Base-by-base conservation (phyloP, 768 basidiomycete genomes). In the Crepidotus variabilis region DNA sequence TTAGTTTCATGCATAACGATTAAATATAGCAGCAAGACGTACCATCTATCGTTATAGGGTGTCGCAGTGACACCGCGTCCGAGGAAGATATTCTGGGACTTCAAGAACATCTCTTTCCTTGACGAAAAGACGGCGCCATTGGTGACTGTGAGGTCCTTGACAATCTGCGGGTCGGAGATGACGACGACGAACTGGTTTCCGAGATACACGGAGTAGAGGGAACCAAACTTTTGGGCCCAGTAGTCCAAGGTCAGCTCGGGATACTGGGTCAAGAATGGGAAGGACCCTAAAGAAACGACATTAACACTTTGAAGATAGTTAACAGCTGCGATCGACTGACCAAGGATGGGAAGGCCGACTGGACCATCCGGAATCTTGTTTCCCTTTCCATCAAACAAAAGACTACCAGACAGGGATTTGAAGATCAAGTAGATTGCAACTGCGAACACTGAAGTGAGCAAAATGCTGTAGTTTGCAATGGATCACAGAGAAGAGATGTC, bases 221-320 rank as follows among this genome's bases (percentile, higher is more conserved):
- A 43, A 14, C 39, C 39, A 43, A 43, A 43, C 13, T 20, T 43
- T 11, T 43, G 39, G 11, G 74, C 70, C 78, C 78, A 80, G 34
- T 62, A 55, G 51, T 75, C 70, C 13, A 80, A 67, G 1, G 69
- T 70, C 23, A 74, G 68, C 62, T 80, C 79, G 2, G 79, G 77
- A 36, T 75, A 78, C 13, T 68, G 55, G 4, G 72, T 72, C 20
- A 78, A 67, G 63, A 72, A 77, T 6, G 72, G 70, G 51, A 74
- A 75, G 2, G 71, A 70, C 22, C 71, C 71, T 72, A 20, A 5
- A 20, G 39, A 16, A 20, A 5, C 3, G 3, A 5, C 5, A 20
- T 16, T 43, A 20, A 11, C 9, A 43, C 18, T 16, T 43, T 43
- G 39, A 14, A 3, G 5, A 16, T 14, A 5, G 11, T 20, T 5